A percentile compares a stretch with the other conserved stretches of the same genome.
phyloP scores from a whole-genome alignment of 1,284 basidiomycete genomes.

The Cryptococcus wingfieldii region DNA sequence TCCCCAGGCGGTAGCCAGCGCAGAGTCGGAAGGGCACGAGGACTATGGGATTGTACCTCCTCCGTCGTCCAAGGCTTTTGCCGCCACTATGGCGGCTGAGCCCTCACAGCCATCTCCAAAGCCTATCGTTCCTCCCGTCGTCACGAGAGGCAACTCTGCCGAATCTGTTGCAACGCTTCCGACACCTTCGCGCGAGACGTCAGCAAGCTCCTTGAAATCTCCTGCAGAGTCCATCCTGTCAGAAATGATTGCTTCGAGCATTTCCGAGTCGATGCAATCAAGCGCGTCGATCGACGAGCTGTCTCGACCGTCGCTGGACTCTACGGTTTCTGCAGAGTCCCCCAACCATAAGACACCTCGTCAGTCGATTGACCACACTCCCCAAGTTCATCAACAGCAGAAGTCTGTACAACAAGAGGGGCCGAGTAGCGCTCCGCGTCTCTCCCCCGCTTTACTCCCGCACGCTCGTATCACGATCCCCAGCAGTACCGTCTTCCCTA shows the following conservation, averaged over 20 bases:
- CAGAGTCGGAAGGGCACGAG: constrained; percentile 3
- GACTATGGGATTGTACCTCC: constrained; percentile 11
- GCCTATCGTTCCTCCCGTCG: background rate
- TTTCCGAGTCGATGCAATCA: background rate
- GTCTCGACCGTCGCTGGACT: background rate
- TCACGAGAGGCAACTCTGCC: background rate
- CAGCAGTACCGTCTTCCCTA: constrained; percentile 43
- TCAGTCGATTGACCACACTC: background rate
- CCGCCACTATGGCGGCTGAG: constrained; percentile 13
- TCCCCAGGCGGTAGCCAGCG: constrained; percentile 1
- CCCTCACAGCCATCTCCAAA: background rate
- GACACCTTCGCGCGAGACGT: constrained; percentile 7
- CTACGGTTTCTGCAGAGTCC: background rate
- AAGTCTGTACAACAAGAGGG: background rate
- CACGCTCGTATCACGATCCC: constrained; percentile 43
- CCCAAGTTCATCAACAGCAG: background rate
- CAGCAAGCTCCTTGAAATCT: background rate
- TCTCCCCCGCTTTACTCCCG: constrained; percentile 38
- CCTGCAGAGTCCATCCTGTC: background rate
- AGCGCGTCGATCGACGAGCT: background rate
- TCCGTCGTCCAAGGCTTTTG: constrained; percentile 18
- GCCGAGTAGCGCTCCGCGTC: background rate
- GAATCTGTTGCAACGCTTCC: constrained; percentile 2
- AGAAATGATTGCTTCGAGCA: background rate
- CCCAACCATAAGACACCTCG: background rate